Evolutionary conservation across 2,329 filamentous ascomycete species (phyloP), one percentile per base, ranked within the genome.

Genomic region (Exserohilum turcica): DNA sequence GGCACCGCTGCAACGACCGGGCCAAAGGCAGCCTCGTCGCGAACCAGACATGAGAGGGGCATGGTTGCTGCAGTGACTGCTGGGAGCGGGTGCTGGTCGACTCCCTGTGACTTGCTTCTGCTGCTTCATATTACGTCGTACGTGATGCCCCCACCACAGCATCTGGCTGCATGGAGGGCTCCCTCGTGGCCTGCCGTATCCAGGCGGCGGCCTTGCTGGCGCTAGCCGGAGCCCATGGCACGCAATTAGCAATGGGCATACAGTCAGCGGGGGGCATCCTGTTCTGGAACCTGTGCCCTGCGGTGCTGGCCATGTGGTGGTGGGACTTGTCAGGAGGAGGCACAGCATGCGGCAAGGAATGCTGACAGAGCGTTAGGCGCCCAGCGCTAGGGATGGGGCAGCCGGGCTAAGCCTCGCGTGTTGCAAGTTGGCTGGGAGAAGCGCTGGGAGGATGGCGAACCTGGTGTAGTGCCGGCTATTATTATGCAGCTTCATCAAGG

Each of bases 11-110:
- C 38, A 19, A 45, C 57, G 19, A 37, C 36, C 18, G 57, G 51
- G 13, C 55, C 50, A 51, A 56, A 59, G 33, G 37, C 29, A 46
- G 36, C 28, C 39, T 56, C 52, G 27, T 35, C 13, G 31, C 33
- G 31, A 15, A 31, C 29, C 15, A 32, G 18, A 51, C 40, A 44
- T 18, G 47, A 39, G 27, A 51, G 21, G 33, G 48, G 32, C 27
- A 49, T 38, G 31, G 19, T 45, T 45, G 19, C 19, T 45, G 19
- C 19, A 36, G 28, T 43, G 28, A 33, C 40, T 43, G 10, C 24
- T 44, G 42, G 42, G 18, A 27, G 42, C 31, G 42, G 31, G 31
- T 27, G 16, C 42, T 24, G 19, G n/a, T 7, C 33, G 29, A 16
- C 18, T 44, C 31, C 19, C 18, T 27, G 42, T 6, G 3, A 33